Base-by-base conservation (phyloP, 2,329 filamentous ascomycete species). In the Neofusicoccum ribis region DNA sequence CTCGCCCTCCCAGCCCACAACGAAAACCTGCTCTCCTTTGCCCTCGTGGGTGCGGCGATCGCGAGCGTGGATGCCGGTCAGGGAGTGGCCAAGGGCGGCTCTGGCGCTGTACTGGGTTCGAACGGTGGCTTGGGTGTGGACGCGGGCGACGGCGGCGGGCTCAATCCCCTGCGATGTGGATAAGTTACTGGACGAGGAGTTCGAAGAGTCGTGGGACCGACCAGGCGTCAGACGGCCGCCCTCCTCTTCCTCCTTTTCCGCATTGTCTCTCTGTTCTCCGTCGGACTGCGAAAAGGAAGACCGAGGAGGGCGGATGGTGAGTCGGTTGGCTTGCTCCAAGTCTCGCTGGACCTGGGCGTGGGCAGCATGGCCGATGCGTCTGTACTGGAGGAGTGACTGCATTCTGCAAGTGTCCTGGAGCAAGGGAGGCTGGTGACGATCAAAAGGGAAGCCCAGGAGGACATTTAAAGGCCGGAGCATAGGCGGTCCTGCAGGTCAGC, bases 21-120 rank as follows among this genome's bases (percentile, higher is more conserved):
- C 74, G 59, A 80, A 79, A 3, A 79, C 76, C 59, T 76, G 72
- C 5, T 76, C 76, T 3, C 70, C 69, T 6, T 75, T 76, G 1
- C 76, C 73, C 69, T 79, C 76, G 31, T 72, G 70, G 8, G 76
- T 78, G 5, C 66, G 72, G 11, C 76, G 71, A 39, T 72, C 70
- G 41, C 77, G 73, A 9, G 77, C 72, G 34, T 76, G 68, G 56
- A 80, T 73, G 46, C 78, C 77, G 2, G 77, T 78, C 20, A 80
- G 64, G 4, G 72, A 69, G 12, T 66, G 65, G 0, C 77, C 76
- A 0, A 79, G 70, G n/a, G 72, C 72, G 1, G 73, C 73, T 7
- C 75, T 73, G 14, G 68, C 65, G 8, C 73, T 75, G 20, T 72
- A 70, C 31, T 72, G 72, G 0, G 74, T 77, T 5, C 70, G 68